Evolutionary conservation across 1,139 yeast species (phyloP).

Genomic region (Yamadazyma siamensis): DNA sequence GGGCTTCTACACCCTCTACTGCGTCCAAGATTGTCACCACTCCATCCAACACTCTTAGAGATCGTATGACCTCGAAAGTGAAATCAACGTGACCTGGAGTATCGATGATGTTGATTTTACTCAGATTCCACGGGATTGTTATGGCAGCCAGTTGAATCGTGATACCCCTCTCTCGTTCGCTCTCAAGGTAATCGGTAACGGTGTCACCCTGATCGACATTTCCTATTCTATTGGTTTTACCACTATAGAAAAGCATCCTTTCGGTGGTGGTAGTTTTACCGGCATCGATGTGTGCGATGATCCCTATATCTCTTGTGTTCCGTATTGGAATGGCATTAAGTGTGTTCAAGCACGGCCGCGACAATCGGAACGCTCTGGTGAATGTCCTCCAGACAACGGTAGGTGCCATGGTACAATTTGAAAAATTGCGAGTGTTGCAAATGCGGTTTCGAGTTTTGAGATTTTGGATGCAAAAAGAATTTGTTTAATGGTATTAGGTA

Average conservation of each 20-base stretch:
- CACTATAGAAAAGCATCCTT: conserved; percentile 85
- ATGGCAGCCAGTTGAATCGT: conserved; percentile 97
- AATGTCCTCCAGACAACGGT: no score
- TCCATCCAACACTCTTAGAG: conserved; percentile 88
- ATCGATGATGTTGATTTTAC: conserved; percentile 81
- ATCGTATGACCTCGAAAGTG: conserved; percentile 88
- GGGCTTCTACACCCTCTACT: conserved; percentile 98
- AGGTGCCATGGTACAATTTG: no score
- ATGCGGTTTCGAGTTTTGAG: no score
- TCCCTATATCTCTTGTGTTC: conserved; percentile 67
- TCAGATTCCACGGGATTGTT: conserved; percentile 79
- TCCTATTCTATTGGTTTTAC: conserved; percentile 77
- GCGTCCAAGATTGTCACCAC: conserved; percentile 91
- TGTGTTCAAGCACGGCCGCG: conserved; percentile 2
- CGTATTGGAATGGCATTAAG: conserved; percentile 24
- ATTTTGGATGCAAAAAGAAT: no score
- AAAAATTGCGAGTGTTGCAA: no score
- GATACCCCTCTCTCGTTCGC: conserved; percentile 90
- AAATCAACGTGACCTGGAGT: conserved; percentile 99
- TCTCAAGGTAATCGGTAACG: conserved; percentile 86
- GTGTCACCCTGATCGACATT: conserved; percentile 97
- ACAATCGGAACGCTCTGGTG: not conserved
- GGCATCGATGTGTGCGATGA: conserved; percentile 87
- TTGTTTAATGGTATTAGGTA: no score
- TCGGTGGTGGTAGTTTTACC: conserved; percentile 91